phyloP scores from a whole-genome alignment of 2,329 filamentous ascomycete species.

The Neobulgaria alba region DNA sequence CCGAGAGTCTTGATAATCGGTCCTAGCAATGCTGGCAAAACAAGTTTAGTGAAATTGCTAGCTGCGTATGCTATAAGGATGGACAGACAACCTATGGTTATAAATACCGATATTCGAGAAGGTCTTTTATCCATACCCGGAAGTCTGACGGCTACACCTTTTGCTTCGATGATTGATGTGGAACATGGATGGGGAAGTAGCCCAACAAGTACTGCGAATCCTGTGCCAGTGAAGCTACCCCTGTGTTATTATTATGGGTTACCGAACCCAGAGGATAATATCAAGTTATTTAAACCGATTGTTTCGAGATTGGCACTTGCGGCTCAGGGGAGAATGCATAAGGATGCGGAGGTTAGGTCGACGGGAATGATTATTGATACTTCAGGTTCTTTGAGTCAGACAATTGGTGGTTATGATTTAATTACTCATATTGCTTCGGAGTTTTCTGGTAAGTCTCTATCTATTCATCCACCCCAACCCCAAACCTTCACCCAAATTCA shows the following conservation, averaged over 20 bases:
- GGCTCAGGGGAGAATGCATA: slow-evolving; percentile 66
- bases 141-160: slow-evolving; percentile 76
- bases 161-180: slow-evolving; percentile 79
- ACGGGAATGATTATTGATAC: slow-evolving; percentile 84
- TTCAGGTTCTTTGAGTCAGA: slow-evolving; percentile 58
- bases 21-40: slow-evolving; percentile 72
- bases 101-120: slow-evolving; percentile 79
- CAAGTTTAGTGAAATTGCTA: slow-evolving; percentile 67
- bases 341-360: slow-evolving; percentile 61
- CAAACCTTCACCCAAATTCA: too few relatives aligned
- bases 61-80: slow-evolving; percentile 70
- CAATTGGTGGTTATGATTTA: slow-evolving; percentile 62
- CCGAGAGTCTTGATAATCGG: slow-evolving; percentile 83
- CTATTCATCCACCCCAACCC: too few relatives aligned
- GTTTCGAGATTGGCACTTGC: slow-evolving; percentile 70
- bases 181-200: slow-evolving; percentile 85
- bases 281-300: slow-evolving; percentile 63
- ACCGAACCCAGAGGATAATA: slow-evolving; percentile 62
- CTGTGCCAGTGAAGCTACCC: slow-evolving; percentile 83
- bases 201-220: slow-evolving; percentile 82
- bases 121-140: slow-evolving; percentile 71
- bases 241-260: slow-evolving; percentile 84
- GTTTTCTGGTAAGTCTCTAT: slow-evolving; percentile 51
- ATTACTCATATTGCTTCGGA: slow-evolving; percentile 71
- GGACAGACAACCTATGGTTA: slow-evolving; percentile 66